Percentiles rank a stretch among this genome's conserved stretches.
These are phyloP conservation scores for Anthoceros angustus DNA, from an alignment of 225 moss, liverwort and hornwort species.

Conservation along the genomic window DNA sequence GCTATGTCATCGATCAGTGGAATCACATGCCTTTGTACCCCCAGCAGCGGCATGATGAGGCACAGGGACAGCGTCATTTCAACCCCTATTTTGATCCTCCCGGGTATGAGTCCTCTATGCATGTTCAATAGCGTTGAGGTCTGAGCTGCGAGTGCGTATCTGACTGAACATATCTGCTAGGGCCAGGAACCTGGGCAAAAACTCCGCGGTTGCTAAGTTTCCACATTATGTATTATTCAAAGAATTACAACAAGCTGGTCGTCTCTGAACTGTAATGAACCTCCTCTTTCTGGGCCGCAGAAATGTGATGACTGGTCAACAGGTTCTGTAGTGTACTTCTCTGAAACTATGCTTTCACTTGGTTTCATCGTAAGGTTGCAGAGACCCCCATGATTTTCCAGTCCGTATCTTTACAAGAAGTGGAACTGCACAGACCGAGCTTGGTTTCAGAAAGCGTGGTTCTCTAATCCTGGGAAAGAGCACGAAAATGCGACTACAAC, in stretches of 20 bases:
- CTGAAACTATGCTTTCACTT: background rate
- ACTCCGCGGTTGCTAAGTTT: no score
- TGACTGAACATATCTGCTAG: no score
- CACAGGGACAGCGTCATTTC: background rate
- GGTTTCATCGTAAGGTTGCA: conserved; percentile 22
- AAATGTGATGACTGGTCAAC: no score
- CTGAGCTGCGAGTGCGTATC: no score
- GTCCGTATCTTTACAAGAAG: conserved; percentile 33
- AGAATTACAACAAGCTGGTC: no score
- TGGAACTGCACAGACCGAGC: conserved; percentile 27
- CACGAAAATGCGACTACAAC: background rate
- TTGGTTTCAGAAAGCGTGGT: background rate
- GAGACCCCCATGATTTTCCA: conserved; percentile 43
- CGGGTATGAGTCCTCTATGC: background rate
- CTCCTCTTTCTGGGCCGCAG: no score
- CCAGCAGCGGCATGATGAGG: background rate
- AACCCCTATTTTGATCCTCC: background rate
- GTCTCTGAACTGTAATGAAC: no score
- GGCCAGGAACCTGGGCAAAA: no score
- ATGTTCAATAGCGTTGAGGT: background rate
- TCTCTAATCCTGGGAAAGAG: background rate
- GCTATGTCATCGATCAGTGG: background rate
- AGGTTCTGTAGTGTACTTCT: no score
- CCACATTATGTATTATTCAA: no score
- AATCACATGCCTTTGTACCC: background rate